Evolutionary conservation across 2,329 filamentous ascomycete genomes (phyloP).

Genomic region (Phyllosticta paracitricarpa): DNA sequence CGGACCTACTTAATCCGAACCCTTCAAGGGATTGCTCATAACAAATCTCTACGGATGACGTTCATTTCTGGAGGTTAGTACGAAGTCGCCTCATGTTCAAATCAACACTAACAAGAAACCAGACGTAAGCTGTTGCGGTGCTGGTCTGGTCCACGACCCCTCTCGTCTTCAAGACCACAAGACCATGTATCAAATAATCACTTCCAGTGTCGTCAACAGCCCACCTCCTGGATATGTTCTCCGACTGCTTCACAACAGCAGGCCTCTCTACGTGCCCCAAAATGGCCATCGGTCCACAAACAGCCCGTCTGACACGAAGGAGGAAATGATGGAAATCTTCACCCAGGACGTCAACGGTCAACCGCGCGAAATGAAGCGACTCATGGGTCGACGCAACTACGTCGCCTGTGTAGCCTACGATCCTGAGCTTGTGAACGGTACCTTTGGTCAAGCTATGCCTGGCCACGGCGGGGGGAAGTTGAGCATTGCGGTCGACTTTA

Average conservation of each 20-base stretch:
- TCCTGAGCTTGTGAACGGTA: slow-evolving; percentile 58
- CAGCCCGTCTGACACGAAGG: slow-evolving; percentile 81
- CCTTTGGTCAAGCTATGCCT: slow-evolving; percentile 29
- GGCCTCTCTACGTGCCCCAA: slow-evolving; percentile 77
- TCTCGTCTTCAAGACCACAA: slow-evolving; percentile 88
- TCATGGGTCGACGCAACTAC: slow-evolving; percentile 92
- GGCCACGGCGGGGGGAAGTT: slow-evolving; percentile 42
- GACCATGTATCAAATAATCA: slow-evolving; percentile 98
- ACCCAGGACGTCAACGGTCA: slow-evolving; percentile 83
- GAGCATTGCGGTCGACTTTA: slow-evolving; percentile 88
- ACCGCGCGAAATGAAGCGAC: slow-evolving; percentile 71
- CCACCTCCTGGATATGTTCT: slow-evolving; percentile 78
- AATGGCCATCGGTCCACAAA: slow-evolving; percentile 69
- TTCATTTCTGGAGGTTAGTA: slow-evolving; percentile 74
- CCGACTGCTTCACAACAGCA: slow-evolving; percentile 92
- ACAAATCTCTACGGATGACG: slow-evolving; percentile 93
- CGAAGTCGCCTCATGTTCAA: not conserved
- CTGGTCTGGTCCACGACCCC: slow-evolving; percentile 89
- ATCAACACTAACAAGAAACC: slow-evolving; percentile 1
- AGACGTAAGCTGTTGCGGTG: slow-evolving; percentile 84
- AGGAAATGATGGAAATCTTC: slow-evolving; percentile 99
- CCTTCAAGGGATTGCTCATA: slow-evolving; percentile 86
- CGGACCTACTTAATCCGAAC: slow-evolving; percentile 94
- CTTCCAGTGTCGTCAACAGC: slow-evolving; percentile 82
- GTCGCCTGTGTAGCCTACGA: slow-evolving; percentile 91